Evolutionary conservation across 108 stramenopile species (phyloP), one percentile per base, ranked within the genome.

Genomic region (Seminavis robusta): DNA sequence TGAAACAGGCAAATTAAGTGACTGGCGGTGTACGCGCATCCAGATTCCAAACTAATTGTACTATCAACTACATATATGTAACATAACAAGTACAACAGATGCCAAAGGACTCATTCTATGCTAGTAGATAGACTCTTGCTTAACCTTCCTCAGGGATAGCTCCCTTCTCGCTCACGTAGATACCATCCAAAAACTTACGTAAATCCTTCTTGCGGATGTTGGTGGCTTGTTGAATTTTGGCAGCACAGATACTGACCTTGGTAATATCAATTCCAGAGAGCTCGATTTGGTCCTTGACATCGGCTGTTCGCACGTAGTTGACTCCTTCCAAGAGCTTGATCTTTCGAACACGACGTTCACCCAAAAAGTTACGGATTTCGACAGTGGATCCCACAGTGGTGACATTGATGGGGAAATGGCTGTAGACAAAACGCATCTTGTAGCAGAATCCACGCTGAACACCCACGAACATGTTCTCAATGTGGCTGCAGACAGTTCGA

Each of bases 111-210:
- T 7, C 17, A 4, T 21, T 7, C 20, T 7, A 21, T 42, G 3
- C 17, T 21, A 42, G 41, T 21, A 42, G 10, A 42, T 21, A 42
- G 41, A 21, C 41, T 42, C 41, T 42, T 42, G 21, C 17, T 42
- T 42, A 21, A 21, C 21, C 17, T 42, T 21, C 77, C 56, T 69
- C 82, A 2, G 74, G 74, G 28, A 79, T 87, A 9, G 91, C 63
- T 48, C 94, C 94, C 87, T 96, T 96, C 70, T 98, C 94, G 16
- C 88, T 86, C 25, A 99, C 98, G 79, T 98, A 99, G 61, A 99
- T 98, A 68, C 98, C 99, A 61, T 99, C 99, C 59, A 99, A 86
- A 85, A 99, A 99, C 80, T 98, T 98, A 88, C 98, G 99, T 69
- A 99, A 90, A 97, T 98, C 99, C 93, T 99, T 99, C 44, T 95